A percentile compares a stretch with the other conserved stretches of the same genome.
Evolutionary conservation across 2,329 filamentous ascomycete genomes (phyloP).

Genomic region (Ceratocystiopsis brevicomis): DNA sequence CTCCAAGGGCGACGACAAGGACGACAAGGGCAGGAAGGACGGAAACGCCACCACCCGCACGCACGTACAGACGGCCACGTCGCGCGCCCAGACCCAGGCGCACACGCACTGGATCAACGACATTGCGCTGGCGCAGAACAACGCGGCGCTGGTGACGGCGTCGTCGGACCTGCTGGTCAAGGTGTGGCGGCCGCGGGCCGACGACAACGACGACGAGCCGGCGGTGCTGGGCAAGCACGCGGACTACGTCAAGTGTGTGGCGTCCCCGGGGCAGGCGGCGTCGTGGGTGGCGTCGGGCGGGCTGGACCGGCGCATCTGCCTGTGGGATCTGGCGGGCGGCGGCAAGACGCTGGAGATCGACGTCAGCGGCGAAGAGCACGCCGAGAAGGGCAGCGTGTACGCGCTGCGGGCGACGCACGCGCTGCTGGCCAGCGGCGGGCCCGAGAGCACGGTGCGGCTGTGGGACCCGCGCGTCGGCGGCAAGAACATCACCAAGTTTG

Average conservation of each 20-base stretch:
- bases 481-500: conserved; percentile 84
- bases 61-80: conserved; percentile 26
- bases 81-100: conserved; percentile 45
- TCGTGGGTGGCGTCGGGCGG: conserved; percentile 91
- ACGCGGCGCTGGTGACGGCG: conserved; percentile 65
- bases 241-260: conserved; percentile 92
- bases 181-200: conserved; percentile 64
- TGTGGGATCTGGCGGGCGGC: conserved; percentile 83
- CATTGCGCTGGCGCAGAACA: conserved; percentile 60
- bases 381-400: conserved; percentile 89
- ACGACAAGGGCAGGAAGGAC: not conserved
- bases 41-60: conserved; percentile 11
- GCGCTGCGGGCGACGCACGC: conserved; percentile 63
- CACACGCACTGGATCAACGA: conserved; percentile 97
- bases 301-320: conserved; percentile 72
- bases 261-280: conserved; percentile 42
- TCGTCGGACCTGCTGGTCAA: conserved; percentile 92
- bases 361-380: conserved; percentile 61
- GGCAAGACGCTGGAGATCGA: conserved; percentile 80
- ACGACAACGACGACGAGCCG: conserved; percentile 45
- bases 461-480: conserved; percentile 73
- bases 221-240: conserved; percentile 77
- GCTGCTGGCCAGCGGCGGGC: conserved; percentile 79
- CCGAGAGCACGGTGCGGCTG: conserved; percentile 78
- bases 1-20: conserved; percentile 7